Evolutionary conservation across 2,329 filamentous ascomycete species (phyloP).

Genomic region (Aspergillus pseudonomiae): DNA sequence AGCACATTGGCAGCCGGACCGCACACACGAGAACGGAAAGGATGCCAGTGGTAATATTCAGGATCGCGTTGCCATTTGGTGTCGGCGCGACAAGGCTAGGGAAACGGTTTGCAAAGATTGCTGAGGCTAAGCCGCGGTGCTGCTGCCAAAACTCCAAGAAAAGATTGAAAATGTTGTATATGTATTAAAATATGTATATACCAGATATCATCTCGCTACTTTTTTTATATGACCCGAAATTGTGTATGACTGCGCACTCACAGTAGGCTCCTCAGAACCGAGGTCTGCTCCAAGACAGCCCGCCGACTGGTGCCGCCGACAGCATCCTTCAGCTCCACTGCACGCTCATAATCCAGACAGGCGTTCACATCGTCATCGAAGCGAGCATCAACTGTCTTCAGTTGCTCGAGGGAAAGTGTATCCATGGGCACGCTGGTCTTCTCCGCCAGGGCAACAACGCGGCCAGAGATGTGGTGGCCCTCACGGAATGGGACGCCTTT

Average conservation of each 20-base stretch:
- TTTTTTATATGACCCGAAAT: conserved; percentile 8
- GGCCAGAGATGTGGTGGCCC: conserved; percentile 76
- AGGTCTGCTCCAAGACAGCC: conserved; percentile 70
- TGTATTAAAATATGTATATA: conserved; percentile 8
- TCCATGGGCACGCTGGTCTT: conserved; percentile 69
- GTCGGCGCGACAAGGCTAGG: background rate
- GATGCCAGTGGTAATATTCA: background rate
- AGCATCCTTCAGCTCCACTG: conserved; percentile 76
- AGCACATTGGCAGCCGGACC: background rate
- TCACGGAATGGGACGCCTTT: conserved; percentile 73
- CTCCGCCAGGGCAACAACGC: conserved; percentile 73
- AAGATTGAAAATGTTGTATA: background rate
- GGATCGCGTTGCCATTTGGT: background rate
- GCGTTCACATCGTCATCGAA: conserved; percentile 72
- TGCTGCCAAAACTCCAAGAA: background rate
- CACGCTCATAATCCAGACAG: conserved; percentile 79
- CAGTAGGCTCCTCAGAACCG: conserved; percentile 61
- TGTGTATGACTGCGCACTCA: conserved; percentile 17
- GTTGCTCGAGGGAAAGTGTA: conserved; percentile 65
- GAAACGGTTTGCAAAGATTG: background rate
- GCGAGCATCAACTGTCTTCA: conserved; percentile 68
- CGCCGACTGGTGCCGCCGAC: conserved; percentile 77
- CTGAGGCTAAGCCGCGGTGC: background rate
- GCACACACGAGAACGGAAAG: background rate
- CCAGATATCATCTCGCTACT: conserved; percentile 1